Base-by-base conservation (phyloP, 2,329 filamentous ascomycete genomes). In the Fusarium sp. region DNA sequence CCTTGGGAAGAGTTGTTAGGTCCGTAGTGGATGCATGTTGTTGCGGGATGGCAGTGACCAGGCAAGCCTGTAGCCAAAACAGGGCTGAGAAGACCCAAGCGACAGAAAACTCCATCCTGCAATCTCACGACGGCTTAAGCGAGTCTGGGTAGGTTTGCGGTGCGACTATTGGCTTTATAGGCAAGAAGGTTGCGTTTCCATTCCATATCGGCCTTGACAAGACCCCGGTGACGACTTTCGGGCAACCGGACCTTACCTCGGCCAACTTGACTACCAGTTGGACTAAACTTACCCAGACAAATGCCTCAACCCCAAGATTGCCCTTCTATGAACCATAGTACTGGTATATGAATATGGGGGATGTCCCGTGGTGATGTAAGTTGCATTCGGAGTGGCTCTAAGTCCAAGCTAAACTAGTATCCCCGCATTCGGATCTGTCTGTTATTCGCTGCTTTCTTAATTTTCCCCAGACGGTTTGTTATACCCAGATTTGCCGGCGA, bases 221-320 rank as follows among this genome's bases (percentile, higher is more conserved):
- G 34, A n/a, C 18, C 18, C 34, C 10, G 18, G 34, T 37, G 10
- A 6, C 10, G 18, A 6, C 7, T n/a, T 3, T 7, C 7, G 3
- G 5, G 10, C 34, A 37, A 10, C 5, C 10, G 18, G 10, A 3
- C 6, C 10, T n/a, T 37, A 37, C 34, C 18, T n/a, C 18, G 34
- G 34, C 6, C 34, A 37, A n/a, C 34, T 12, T 7, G 18, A n/a
- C 18, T 6, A n/a, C 6, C 34, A 11, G 12, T 18, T 18, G 34
- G 34, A 3, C 7, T n/a, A 12, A n/a, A n/a, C 5, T 12, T 37
- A 1, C 6, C 10, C 10, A n/a, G 10, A n/a, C 1, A 37, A n/a
- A 37, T 37, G 34, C 3, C 34, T n/a, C 18, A n/a, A 37, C 6
- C 34, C 6, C 6, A 37, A 37, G 34, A 37, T 6, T 6, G 34